A percentile compares a stretch with the other conserved stretches of the same genome.
phyloP scores from a whole-genome alignment of 2,329 filamentous ascomycete genomes.

The Trichoderma brevicompactum region DNA sequence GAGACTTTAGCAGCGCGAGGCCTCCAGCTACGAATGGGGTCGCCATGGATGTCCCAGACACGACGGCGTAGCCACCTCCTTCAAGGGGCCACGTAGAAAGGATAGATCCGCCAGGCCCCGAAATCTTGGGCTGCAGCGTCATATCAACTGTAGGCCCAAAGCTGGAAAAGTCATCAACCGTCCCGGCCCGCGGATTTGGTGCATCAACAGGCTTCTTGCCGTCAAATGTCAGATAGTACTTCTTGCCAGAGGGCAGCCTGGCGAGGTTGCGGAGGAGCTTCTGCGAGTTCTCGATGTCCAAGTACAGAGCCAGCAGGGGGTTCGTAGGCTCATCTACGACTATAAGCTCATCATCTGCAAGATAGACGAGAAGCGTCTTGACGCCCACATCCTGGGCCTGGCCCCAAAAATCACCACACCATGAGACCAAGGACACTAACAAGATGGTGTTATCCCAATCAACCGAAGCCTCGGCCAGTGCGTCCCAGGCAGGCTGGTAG shows the following conservation, averaged over 20 bases:
- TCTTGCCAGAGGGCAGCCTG: background rate
- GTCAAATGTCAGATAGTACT: conserved; percentile 12
- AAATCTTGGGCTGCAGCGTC: conserved; percentile 47
- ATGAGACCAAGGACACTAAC: background rate
- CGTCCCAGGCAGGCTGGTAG: background rate
- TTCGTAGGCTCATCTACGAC: background rate
- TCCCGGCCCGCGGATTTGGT: background rate
- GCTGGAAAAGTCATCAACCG: conserved; percentile 14
- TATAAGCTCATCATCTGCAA: background rate
- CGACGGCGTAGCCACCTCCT: conserved; percentile 45
- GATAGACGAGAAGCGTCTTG: conserved; percentile 1
- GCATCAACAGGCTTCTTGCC: background rate
- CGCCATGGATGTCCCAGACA: conserved; percentile 54
- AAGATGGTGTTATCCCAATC: conserved; percentile 13
- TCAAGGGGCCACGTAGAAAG: conserved; percentile 51
- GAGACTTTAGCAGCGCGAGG: conserved; percentile 41
- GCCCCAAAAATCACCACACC: background rate
- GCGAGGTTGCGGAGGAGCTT: background rate
- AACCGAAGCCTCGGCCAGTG: background rate
- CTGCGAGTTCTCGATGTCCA: background rate
- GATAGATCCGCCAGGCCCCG: conserved; percentile 47
- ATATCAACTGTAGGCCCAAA: conserved; percentile 52
- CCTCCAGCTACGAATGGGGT: conserved; percentile 48
- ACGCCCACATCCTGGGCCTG: background rate
- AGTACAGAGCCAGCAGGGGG: background rate